Evolutionary conservation across 257 asterid genomes (phyloP).

Genomic region (Apocynum venetum): DNA sequence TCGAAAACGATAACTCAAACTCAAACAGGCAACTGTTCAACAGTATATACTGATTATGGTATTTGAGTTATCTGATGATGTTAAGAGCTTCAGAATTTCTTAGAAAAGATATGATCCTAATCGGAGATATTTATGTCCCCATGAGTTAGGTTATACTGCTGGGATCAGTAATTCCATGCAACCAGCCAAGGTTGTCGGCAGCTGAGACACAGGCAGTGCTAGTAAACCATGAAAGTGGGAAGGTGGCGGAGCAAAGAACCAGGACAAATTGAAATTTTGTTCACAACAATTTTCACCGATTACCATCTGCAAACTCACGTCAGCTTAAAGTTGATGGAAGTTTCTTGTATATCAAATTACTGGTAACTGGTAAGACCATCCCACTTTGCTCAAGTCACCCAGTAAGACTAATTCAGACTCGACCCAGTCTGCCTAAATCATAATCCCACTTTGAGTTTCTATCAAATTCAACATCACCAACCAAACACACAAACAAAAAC

Average conservation of each 20-base stretch:
- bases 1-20: background rate
- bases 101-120: background rate
- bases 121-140: background rate
- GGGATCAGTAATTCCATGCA: background rate
- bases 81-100: background rate
- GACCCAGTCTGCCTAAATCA: too few species aligned
- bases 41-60: background rate
- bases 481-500: too few species aligned
- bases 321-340: background rate
- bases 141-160: background rate
- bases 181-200: background rate
- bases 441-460: too few species aligned
- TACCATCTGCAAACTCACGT: background rate
- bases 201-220: background rate
- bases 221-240: background rate
- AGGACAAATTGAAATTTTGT: background rate
- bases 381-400: too few species aligned
- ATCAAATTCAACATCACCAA: too few species aligned
- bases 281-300: background rate
- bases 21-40: background rate
- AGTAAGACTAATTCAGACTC: too few species aligned
- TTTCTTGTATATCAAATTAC: too few species aligned
- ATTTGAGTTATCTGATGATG: background rate
- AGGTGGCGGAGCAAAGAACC: background rate
- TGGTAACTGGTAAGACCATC: background rate